Conservation (phyloP, 1,284 basidiomycete genomes). For the Melampsora medusae region DNA sequence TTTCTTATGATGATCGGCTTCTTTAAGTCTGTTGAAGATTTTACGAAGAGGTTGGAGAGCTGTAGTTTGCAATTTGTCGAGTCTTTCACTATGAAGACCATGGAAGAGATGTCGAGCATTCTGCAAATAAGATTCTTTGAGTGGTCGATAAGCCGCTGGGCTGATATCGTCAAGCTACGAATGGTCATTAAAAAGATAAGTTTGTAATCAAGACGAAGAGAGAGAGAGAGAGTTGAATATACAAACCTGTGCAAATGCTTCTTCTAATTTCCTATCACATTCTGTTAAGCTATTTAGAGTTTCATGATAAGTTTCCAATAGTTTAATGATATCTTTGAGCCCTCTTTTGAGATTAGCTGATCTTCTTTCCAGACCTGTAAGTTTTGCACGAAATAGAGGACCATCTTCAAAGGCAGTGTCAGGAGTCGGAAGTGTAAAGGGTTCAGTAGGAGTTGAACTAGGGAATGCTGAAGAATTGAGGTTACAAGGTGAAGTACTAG, state of each 20-base stretch:
- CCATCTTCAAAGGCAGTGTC: constrained; percentile 21
- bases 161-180: constrained; percentile 29
- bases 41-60: constrained; percentile 45
- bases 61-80: constrained; percentile 4
- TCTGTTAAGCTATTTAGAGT: constrained; percentile 2
- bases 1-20: constrained; percentile 47
- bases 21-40: constrained; percentile 48
- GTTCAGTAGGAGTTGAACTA: constrained; percentile 33
- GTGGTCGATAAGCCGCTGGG: constrained; percentile 22
- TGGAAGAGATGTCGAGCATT: not conserved
- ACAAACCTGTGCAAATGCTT: constrained; percentile 1
- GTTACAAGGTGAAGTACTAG: constrained; percentile 14
- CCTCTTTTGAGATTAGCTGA: constrained; percentile 19
- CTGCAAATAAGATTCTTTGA: constrained; percentile 22
- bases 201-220: not conserved
- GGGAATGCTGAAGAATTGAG: constrained; percentile 15
- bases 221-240: not conserved
- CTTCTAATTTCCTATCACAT: constrained; percentile 13
- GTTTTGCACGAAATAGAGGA: constrained; percentile 26
- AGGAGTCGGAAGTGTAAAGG: constrained; percentile 2
- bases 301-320: constrained; percentile 8
- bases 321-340: constrained; percentile 33
- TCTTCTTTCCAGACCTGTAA: constrained; percentile 22
- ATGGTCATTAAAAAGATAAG: not conserved
- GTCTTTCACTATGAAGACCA: constrained; percentile 11